phyloP scores from a whole-genome alignment of 257 asterid genomes.

The Primulina huaijiensis region DNA sequence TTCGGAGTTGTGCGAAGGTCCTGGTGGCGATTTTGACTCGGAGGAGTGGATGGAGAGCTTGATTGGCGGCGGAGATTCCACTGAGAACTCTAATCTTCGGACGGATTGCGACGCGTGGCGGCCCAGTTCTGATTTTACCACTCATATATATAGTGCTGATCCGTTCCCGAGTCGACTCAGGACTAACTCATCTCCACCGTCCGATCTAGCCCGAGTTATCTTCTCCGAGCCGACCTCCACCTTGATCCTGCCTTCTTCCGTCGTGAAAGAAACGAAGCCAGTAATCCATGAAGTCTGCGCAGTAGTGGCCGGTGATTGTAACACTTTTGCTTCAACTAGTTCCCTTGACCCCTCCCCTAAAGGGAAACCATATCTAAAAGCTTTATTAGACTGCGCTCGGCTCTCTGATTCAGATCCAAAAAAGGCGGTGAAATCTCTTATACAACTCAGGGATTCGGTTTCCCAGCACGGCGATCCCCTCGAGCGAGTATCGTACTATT shows the following conservation, averaged over 20 bases:
- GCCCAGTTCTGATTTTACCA: constrained; percentile 41
- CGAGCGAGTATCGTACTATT: constrained; percentile 74
- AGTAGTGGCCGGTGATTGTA: constrained; percentile 29
- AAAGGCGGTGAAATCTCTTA: constrained; percentile 50
- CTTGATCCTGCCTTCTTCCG: constrained; percentile 36
- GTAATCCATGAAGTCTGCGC: constrained; percentile 25
- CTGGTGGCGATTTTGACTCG: constrained; percentile 78
- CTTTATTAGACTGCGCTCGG: constrained; percentile 63
- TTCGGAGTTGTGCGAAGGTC: constrained; percentile 53
- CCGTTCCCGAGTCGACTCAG: constrained; percentile 63
- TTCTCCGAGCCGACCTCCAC: constrained; percentile 39
- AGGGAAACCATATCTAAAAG: constrained; percentile 50
- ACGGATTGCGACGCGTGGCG: constrained; percentile 78
- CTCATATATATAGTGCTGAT: constrained; percentile 44
- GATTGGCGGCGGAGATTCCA: constrained; percentile 76
- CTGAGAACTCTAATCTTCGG: constrained; percentile 58
- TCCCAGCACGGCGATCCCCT: constrained; percentile 65
- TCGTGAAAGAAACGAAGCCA: constrained; percentile 22
- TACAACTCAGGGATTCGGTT: constrained; percentile 54
- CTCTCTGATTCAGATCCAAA: constrained; percentile 65
- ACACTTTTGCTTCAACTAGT: constrained; percentile 29
- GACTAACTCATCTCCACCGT: constrained; percentile 44
- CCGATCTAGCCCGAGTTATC: constrained; percentile 64
- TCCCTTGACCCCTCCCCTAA: constrained; percentile 42
- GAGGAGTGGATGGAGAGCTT: constrained; percentile 98